Evolutionary conservation across 202 grass and related monocot species (phyloP).

Genomic region (Setaria italica): DNA sequence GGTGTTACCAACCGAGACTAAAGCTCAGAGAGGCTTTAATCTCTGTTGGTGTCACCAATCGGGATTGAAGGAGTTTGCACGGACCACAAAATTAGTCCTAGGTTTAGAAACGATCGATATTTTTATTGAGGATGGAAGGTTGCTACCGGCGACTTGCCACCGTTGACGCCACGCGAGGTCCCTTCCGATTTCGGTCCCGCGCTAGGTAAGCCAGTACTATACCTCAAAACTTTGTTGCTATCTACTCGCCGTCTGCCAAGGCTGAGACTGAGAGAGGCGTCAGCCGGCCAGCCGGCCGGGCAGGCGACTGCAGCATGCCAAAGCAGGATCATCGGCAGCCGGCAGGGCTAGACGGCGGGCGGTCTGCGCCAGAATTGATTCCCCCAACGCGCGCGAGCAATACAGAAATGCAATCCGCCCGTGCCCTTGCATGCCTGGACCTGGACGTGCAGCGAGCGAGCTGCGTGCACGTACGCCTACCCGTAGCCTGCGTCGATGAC

Average conservation of each 20-base stretch:
- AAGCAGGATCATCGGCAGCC: conserved; percentile 2
- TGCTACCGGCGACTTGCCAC: not conserved
- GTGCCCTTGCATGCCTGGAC: not conserved
- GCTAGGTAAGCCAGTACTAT: not conserved
- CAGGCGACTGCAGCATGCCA: conserved; percentile 24
- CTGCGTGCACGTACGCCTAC: not conserved
- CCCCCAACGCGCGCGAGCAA: not conserved
- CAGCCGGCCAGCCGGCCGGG: too few relatives aligned
- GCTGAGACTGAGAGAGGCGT: not conserved
- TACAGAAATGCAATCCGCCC: conserved; percentile 2
- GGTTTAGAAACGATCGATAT: too few relatives aligned
- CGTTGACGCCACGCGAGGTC: not conserved
- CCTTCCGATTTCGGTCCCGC: not conserved
- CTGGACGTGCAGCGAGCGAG: not conserved
- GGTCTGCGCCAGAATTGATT: conserved; percentile 40
- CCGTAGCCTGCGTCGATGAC: conserved; percentile 6
- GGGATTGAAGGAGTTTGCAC: too few relatives aligned
- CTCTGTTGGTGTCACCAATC: too few relatives aligned
- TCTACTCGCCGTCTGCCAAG: not conserved
- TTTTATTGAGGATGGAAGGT: too few relatives aligned
- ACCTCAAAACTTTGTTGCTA: not conserved
- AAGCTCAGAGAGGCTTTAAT: too few relatives aligned
- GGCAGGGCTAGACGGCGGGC: conserved; percentile 19
- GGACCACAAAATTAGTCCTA: too few relatives aligned
- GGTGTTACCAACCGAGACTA: too few relatives aligned